phyloP scores from a whole-genome alignment of 768 basidiomycete species.

The Russula olivacea region DNA sequence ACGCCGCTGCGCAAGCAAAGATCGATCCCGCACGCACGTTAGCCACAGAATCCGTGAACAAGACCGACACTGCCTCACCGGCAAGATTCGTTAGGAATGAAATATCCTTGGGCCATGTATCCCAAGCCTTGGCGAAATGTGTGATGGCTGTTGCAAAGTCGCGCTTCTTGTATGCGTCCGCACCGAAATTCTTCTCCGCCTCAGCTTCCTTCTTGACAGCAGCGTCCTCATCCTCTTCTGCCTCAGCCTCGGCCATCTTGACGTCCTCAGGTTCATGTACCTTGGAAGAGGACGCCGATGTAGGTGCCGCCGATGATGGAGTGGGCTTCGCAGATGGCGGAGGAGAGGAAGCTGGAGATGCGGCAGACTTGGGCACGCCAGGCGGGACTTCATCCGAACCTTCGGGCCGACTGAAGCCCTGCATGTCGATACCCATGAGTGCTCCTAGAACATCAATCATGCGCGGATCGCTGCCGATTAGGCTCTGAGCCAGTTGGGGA shows the following conservation, averaged over 20 bases:
- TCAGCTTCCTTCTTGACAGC: conserved; percentile 72
- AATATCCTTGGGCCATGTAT: conserved; percentile 86
- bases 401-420: conserved; percentile 77
- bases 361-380: conserved; percentile 41
- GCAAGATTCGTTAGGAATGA: conserved; percentile 89
- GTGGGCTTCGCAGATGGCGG: conserved; percentile 34
- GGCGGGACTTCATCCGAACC: conserved; percentile 77
- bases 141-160: conserved; percentile 71
- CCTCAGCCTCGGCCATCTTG: conserved; percentile 46
- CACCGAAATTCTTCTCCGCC: conserved; percentile 71
- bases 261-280: conserved; percentile 44
- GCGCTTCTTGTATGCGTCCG: conserved; percentile 79
- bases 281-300: conserved; percentile 33
- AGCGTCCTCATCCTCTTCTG: conserved; percentile 56
- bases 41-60: neutral
- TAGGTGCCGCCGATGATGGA: conserved; percentile 33
- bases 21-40: conserved; percentile 1
- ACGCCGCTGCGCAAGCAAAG: conserved; percentile 54
- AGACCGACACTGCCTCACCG: conserved; percentile 40
- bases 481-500: conserved; percentile 54
- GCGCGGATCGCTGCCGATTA: conserved; percentile 69
- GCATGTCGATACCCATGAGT: conserved; percentile 89
- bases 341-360: conserved; percentile 36
- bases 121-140: conserved; percentile 86
- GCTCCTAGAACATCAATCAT: conserved; percentile 94